Base-by-base conservation (phyloP, 192 early-diverging fungal genomes). In the Dispira simplex region DNA sequence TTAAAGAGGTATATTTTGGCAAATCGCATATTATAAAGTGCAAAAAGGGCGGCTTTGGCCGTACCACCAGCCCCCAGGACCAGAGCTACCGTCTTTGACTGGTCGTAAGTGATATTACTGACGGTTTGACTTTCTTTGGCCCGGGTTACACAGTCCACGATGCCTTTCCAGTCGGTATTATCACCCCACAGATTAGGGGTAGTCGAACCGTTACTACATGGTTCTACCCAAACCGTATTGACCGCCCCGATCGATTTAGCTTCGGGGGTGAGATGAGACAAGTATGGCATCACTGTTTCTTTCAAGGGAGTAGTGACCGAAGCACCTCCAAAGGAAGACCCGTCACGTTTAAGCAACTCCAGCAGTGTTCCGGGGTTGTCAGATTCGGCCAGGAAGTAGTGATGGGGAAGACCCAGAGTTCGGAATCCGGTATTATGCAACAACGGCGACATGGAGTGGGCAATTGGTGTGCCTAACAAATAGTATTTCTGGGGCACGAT, bases 231-330 rank as follows among this genome's bases (percentile, higher is more conserved):
- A 18, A 99, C 68, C 0, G 97, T 97, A 70, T 99, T 99, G 58
- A 96, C 88, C 0, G 95, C 92, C n/a, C 97, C 95, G 71, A 99
- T 97, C 23, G 70, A 70, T 63, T 80, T 76, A 39, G 90, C 95
- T 13, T 86, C 84, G 11, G 85, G 84, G 8, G 85, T 87, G 43
- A 93, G 70, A 53, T 76, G 57, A 66, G 85, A 79, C 44, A 91
- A 71, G 49, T 94, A 77, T 25, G 78, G 75, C 51, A 96, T 83
- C n/a, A 97, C 82, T 12, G 80, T 80, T 51, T 90, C 75, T 79
- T 99, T 99, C 69, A 90, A 83, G 58, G 97, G 97, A 55, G 97
- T 97, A 4, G 97, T 99, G 1, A 99, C 89, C 20, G 87, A 90
- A 1, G 89, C 91, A 59, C 97, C 97, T 52, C 93, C 93, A 84